A percentile compares a stretch with the other conserved stretches of the same genome.
phyloP scores from a whole-genome alignment of 257 asterid species.

The Rhazya stricta region DNA sequence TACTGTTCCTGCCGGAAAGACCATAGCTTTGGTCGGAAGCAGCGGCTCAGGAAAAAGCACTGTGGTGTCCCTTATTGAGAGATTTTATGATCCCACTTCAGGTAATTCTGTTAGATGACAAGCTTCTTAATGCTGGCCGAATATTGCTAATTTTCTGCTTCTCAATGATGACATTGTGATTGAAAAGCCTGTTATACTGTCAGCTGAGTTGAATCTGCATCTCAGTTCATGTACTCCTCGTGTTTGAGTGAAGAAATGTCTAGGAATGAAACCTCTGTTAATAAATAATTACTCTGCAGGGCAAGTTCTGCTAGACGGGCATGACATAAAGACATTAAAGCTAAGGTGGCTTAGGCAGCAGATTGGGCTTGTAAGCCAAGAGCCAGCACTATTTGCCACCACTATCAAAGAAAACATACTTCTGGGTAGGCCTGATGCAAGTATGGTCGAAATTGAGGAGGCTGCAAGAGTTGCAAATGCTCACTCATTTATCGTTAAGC shows the following conservation, averaged over 20 bases:
- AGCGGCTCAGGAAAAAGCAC: constrained; percentile 96
- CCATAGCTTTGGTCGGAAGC: constrained; percentile 83
- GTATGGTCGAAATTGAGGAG: constrained; percentile 57
- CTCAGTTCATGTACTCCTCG: constrained; percentile 13
- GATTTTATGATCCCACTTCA: constrained; percentile 82
- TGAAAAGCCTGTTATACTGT: background rate
- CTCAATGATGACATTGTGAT: background rate
- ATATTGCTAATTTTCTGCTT: background rate
- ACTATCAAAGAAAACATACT: constrained; percentile 78
- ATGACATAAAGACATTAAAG: constrained; percentile 60
- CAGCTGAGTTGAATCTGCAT: constrained; percentile 1
- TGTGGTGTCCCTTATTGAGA: constrained; percentile 84
- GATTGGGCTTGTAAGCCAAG: constrained; percentile 90
- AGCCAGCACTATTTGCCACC: constrained; percentile 86
- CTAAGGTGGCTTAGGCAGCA: constrained; percentile 80
- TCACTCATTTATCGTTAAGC: constrained; percentile 71
- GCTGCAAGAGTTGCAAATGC: constrained; percentile 90
- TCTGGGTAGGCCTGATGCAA: constrained; percentile 66
- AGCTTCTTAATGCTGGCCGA: background rate
- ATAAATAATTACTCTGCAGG: constrained; percentile 48
- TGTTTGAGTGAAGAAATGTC: constrained; percentile 10
- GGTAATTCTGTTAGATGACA: constrained; percentile 33
- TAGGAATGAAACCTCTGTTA: constrained; percentile 22
- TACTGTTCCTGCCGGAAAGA: constrained; percentile 71
- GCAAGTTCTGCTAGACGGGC: constrained; percentile 67